Base-by-base conservation (phyloP, 2,329 filamentous ascomycete genomes). In the Penicillium sclerotigenum region DNA sequence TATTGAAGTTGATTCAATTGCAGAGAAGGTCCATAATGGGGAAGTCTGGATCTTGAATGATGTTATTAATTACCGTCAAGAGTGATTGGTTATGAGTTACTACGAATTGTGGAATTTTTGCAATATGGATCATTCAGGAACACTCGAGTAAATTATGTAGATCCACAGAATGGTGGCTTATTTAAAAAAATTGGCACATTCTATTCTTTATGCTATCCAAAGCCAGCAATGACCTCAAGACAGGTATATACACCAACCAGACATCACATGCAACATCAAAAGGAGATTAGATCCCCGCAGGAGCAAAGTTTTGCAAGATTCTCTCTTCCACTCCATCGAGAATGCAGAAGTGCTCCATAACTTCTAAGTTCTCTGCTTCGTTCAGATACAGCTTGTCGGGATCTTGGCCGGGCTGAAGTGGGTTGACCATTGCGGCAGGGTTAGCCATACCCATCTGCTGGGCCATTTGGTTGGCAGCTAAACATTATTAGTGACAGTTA, bases 311-410 rank as follows among this genome's bases (percentile, higher is more conserved):
- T 70, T 81, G 81, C 68, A 97, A 77, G 57, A 99, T 78, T 70
- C 94, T 85, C 69, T 91, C 84, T 78, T 97, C 92, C 56, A 97
- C 87, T 18, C 88, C 88, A 66, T 96, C 90, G 57, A 97, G 78
- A 60, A 97, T 90, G 68, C 90, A 97, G 72, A 91, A 89, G 75
- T 97, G 93, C 73, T 96, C 92, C 68, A 96, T 83, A 24, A 99
- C 94, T 65, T 95, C 92, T 60, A 99, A 75, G 75, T 99, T 99
- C 81, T 99, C 94, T 3, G 90, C 90, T 77, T 99, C 94, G 45
- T 81, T 90, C 72, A 88, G 81, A 76, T 97, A 99, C 73, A 96
- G 84, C 81, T 99, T 99, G 76, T 97, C 89, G 0, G 92, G 91
- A 71, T 99, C 95, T 68, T 94, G 88, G 24, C 93, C 92, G 1